Base-by-base conservation (phyloP, 108 stramenopile species). In the Chaetoceros tenuissimus region DNA sequence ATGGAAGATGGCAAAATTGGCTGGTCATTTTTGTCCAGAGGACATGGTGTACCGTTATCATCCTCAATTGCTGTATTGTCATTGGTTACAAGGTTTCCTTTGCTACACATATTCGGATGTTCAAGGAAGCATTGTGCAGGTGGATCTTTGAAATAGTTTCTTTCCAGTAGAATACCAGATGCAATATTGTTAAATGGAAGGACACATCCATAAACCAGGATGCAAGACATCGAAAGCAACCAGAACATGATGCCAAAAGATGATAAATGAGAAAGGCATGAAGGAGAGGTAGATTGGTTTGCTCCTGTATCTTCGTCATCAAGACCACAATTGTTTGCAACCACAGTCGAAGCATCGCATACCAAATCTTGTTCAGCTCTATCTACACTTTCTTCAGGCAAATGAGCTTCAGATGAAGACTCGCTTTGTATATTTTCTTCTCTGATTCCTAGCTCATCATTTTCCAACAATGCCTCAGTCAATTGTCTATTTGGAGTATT, bases 161-260 rank as follows among this genome's bases (percentile, higher is more conserved):
- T 61, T 51, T 84, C 82, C 18, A 80, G 53, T 18, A 86, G 48
- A 28, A 86, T 64, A 24, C 74, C 74, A 23, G 66, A 54, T 21
- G 81, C 81, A 3, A 86, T 69, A 69, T 75, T 80, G 66, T 82
- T 82, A 53, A 82, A 88, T 28, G 82, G 82, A 17, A 82, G 22
- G 24, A 84, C 67, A 45, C 75, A 73, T 21, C 82, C 82, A 59
- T 88, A 88, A 2, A 80, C 68, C 2, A 84, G 67, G 16, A 84
- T 31, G 62, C 87, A 84, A 23, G 67, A 74, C 1, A 80, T 18
- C 2, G 64, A 46, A 10, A 88, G 55, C 13, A 84, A 31, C 82
- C 82, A 88, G 51, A 82, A 84, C 34, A 40, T 40, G 5, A 10
- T 40, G 34, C 13, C 48, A 49, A 49, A 49, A 17, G 8, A n/a